Conservation (phyloP, 1,284 basidiomycete species). For the Chiua sp. region DNA sequence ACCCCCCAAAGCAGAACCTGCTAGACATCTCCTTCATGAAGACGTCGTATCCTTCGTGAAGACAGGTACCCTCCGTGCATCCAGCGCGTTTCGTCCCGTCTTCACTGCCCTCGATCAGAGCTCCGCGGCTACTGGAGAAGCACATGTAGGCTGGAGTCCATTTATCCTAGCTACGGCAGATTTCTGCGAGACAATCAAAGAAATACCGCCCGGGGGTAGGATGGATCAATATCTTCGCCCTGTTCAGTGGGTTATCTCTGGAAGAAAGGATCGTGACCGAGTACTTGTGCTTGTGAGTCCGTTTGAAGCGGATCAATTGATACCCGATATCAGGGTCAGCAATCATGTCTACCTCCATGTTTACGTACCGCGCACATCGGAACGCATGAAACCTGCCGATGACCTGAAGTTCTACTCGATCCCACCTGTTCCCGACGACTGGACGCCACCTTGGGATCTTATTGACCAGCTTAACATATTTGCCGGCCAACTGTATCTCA, state of each 20-base stretch:
- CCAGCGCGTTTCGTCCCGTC: conserved; percentile 6
- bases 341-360: conserved; percentile 41
- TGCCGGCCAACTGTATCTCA: conserved; percentile 34
- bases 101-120: conserved; percentile 13
- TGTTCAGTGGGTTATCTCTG: conserved; percentile 46
- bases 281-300: conserved; percentile 46
- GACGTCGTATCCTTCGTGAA: conserved; percentile 19
- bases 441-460: neutral
- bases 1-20: neutral
- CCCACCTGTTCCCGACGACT: conserved; percentile 20
- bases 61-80: too few relatives aligned
- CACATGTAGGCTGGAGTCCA: conserved; percentile 10
- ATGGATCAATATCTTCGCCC: conserved; percentile 42
- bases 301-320: conserved; percentile 45
- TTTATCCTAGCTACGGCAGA: conserved; percentile 29
- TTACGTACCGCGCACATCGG: conserved; percentile 42
- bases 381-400: conserved; percentile 35
- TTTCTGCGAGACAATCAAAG: conserved; percentile 18
- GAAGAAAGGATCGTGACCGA: neutral
- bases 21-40: neutral
- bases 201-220: neutral
- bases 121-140: neutral
- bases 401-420: conserved; percentile 39
- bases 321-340: conserved; percentile 41
- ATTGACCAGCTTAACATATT: conserved; percentile 35